phyloP scores from a whole-genome alignment of 371 early-diverging fungal species.

The Saksenaea oblongispora region DNA sequence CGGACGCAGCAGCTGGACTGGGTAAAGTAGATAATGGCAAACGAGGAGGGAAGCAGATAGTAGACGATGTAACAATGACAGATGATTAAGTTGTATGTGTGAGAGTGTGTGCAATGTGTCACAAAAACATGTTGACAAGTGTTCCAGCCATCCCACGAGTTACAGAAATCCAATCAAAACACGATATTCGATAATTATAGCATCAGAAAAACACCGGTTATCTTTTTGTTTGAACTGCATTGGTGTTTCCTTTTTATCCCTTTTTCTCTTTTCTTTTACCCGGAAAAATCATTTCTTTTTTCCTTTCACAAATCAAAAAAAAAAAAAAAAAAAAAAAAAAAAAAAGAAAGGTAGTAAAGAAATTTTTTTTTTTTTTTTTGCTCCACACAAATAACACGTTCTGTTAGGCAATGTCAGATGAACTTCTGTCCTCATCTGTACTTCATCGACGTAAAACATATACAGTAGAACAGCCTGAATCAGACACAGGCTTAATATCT shows the following conservation, averaged over 20 bases:
- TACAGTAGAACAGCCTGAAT: background rate
- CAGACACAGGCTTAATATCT: background rate
- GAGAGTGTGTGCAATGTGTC: conserved; percentile 1
- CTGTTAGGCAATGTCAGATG: background rate
- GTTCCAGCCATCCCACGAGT: background rate
- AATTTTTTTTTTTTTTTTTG: background rate
- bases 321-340: background rate
- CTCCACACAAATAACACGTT: background rate
- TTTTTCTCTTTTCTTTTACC: conserved; percentile 7
- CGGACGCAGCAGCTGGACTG: conserved; percentile 51
- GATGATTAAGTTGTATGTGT: conserved; percentile 17
- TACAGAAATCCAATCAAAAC: conserved; percentile 1
- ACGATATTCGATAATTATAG: conserved; percentile 2
- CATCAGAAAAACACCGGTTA: background rate
- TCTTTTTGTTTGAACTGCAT: background rate
- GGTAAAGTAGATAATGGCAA: conserved; percentile 49
- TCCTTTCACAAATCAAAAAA: background rate
- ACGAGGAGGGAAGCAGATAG: conserved; percentile 35
- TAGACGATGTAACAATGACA: conserved; percentile 40
- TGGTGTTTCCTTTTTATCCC: background rate
- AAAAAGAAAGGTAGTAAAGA: background rate
- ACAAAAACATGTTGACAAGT: conserved; percentile 4
- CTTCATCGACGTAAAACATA: conserved; percentile 3
- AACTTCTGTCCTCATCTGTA: conserved; percentile 7
- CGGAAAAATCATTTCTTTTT: background rate